Base-by-base conservation (phyloP, 2,329 filamentous ascomycete species). In the Arthroderma sp. region DNA sequence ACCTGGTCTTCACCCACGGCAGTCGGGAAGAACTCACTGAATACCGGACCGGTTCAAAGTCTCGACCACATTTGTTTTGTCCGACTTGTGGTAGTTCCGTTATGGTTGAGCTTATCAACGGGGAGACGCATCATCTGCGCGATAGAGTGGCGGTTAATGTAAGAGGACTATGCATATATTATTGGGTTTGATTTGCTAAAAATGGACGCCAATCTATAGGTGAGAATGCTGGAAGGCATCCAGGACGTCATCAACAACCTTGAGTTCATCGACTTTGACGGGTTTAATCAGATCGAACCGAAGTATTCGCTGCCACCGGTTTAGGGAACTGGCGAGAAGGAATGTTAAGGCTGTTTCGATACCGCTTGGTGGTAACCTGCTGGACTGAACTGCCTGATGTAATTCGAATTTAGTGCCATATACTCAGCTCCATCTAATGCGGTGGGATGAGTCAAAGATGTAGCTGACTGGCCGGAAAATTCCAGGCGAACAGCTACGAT, bases 81-180 rank as follows among this genome's bases (percentile, higher is more conserved):
- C 32, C 29, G 10, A 40, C n/a, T 30, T 45, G 43, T 15, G 38
- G 43, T 1, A 40, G 29, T 30, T 33, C 43, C 2, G 27, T 45
- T 11, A 45, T 45, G 43, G 36, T 45, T 9, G 37, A 40, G 37
- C 32, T 45, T 10, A 11, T 29, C 15, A n/a, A 45, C 22, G 40
- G 40, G 30, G 28, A 33, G n/a, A 27, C 36, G 6, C 5, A 27
- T 9, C 32, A 40, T 32, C 29, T 45, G 43, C 11, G 37, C 6
- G 38, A 36, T 29, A 41, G 36, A n/a, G 11, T 40, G 32, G 43
- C 43, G 8, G 37, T 45, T 29, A 45, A 41, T 32, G 43, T 45
- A 36, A 11, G 43, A 40, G 6, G 32, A n/a, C 9, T 10, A 8
- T 10, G 9, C 8, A 22, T 22, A 22, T 22, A 22, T 39, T 39